Percentiles rank a stretch among this genome's conserved stretches.
These are phyloP conservation scores for Aspergillus fructus DNA, from an alignment of 2,329 filamentous ascomycete genomes.

Conservation along the genomic window DNA sequence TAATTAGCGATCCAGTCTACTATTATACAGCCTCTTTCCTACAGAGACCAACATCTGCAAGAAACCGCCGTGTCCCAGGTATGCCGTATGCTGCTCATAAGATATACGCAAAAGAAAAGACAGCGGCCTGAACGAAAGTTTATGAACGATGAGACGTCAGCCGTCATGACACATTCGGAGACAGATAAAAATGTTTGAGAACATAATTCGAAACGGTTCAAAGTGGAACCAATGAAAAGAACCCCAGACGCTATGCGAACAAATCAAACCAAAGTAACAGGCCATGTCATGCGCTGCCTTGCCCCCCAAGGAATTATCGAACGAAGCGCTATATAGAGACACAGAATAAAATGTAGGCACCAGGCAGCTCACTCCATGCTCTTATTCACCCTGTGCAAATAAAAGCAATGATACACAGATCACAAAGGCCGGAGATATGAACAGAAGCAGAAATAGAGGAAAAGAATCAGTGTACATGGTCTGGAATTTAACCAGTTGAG, in stretches of 20 bases:
- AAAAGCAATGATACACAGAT: background rate
- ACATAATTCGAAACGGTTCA: conserved; percentile 9
- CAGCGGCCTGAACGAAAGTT: background rate
- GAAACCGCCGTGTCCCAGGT: background rate
- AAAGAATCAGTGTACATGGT: conserved; percentile 30
- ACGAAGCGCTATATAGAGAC: conserved; percentile 22
- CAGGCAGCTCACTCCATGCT: conserved; percentile 6
- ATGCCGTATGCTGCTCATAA: background rate
- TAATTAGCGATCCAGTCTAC: conserved; percentile 6
- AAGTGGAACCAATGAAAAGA: conserved; percentile 22
- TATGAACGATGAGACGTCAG: conserved; percentile 3
- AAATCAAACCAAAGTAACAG: conserved; percentile 28
- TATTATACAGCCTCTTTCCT: conserved; percentile 4
- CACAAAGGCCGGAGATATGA: background rate
- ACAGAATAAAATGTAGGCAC: conserved; percentile 13
- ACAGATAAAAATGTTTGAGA: conserved; percentile 16
- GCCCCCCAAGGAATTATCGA: conserved; percentile 12
- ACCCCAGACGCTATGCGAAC: conserved; percentile 41
- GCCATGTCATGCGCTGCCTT: conserved; percentile 16
- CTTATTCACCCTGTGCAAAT: conserved; percentile 6
- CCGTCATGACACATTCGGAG: conserved; percentile 4
- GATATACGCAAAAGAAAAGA: background rate
- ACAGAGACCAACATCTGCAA: background rate
- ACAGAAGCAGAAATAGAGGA: conserved; percentile 3
- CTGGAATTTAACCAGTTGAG: conserved; percentile 23